Evolutionary conservation across 2,329 filamentous ascomycete species (phyloP).

Genomic region (Talaromyces verruculosus): DNA sequence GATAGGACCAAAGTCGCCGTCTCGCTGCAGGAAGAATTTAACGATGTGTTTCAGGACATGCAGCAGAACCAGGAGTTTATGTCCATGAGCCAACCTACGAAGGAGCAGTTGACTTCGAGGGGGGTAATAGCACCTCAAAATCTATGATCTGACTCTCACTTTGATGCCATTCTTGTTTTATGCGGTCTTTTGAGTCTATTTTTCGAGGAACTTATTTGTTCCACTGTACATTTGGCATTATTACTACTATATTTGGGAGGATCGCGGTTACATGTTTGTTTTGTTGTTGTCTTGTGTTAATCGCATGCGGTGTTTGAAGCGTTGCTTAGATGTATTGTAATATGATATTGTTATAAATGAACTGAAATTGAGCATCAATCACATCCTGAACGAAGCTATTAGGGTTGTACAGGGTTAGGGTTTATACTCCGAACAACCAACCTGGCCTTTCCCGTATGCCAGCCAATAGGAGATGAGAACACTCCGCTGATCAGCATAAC

Average conservation of each 20-base stretch:
- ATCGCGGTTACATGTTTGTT: slow-evolving; percentile 16
- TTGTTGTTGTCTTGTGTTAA: neutral
- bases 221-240: slow-evolving; percentile 18
- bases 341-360: slow-evolving; percentile 5
- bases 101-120: slow-evolving; percentile 32
- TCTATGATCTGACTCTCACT: slow-evolving; percentile 11
- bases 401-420: neutral
- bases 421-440: slow-evolving; percentile 22
- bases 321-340: slow-evolving; percentile 11
- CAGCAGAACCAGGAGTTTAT: slow-evolving; percentile 51
- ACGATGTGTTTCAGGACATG: slow-evolving; percentile 62
- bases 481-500: slow-evolving; percentile 7
- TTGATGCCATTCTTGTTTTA: slow-evolving; percentile 15
- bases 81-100: slow-evolving; percentile 37
- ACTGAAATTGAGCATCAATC: neutral
- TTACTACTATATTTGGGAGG: slow-evolving; percentile 10
- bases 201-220: neutral
- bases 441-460: slow-evolving; percentile 28
- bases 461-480: slow-evolving; percentile 15
- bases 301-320: slow-evolving; percentile 4
- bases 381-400: neutral
- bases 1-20: slow-evolving; percentile 74
- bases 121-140: slow-evolving; percentile 25
- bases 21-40: slow-evolving; percentile 68
- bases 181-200: slow-evolving; percentile 3